Base-by-base conservation (phyloP, 768 basidiomycete species). In the Paxillus ammoniavirescens region DNA sequence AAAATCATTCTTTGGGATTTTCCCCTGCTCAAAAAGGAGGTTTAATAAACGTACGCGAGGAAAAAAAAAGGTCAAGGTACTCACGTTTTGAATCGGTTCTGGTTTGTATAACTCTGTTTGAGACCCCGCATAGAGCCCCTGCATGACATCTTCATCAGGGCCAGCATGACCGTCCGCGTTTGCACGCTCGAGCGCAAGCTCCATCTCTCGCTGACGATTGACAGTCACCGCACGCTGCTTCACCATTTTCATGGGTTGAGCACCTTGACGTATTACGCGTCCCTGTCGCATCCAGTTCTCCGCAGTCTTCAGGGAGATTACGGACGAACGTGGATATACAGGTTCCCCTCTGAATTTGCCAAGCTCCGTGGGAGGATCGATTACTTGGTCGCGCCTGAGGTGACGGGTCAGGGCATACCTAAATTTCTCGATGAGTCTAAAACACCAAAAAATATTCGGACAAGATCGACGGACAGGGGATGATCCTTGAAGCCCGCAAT, bases 241-340 rank as follows among this genome's bases (percentile, higher is more conserved):
- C 57, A 91, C 84, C 79, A 83, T 83, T 73, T 98, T 98, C 72
- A 96, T 77, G 10, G 96, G 89, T 61, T 95, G 91, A 62, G 82
- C 82, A 12, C 87, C 88, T 46, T 81, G 76, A 58, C 79, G 81
- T 57, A 98, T 76, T 51, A 73, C 73, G 43, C 93, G 80, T 1
- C 97, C 97, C 51, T 83, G 78, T 8, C 95, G 83, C 85, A 96
- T 87, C 93, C 94, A 99, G 61, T 89, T 95, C 70, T 98, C 97
- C 30, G 89, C 82, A 9, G 91, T 89, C 73, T 95, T 96, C 45
- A 98, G 82, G 5, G 82, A 72, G n/a, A 95, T 75, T 13, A 99
- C 90, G 40, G 86, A 81, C 2, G 85, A 82, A 41, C 96, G 85
- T 37, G 91, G 81, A 69, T 91, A 98, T 21, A 99, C 96, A 10